Conservation (phyloP, 768 basidiomycete species). For the Lepiota brunneoincarnata region DNA sequence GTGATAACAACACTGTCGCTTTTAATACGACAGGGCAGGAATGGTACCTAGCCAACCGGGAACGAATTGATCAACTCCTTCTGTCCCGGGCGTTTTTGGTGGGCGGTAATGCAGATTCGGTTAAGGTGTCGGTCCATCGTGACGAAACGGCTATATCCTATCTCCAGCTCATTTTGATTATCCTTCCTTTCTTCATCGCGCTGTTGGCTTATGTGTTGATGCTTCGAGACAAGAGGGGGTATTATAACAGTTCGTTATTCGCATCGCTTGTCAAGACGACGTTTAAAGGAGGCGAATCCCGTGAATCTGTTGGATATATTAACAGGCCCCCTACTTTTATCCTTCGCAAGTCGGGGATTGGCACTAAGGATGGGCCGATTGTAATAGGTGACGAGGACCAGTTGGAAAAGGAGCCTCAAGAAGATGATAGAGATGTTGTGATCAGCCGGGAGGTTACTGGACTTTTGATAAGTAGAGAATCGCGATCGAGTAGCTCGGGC, state of each 20-base stretch:
- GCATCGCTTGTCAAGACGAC: constrained; percentile 16
- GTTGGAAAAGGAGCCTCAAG: too few relatives aligned
- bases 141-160: constrained; percentile 15
- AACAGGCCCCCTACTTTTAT: neutral
- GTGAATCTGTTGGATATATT: neutral
- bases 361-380: neutral
- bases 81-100: constrained; percentile 17
- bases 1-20: constrained; percentile 10
- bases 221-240: constrained; percentile 13
- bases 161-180: constrained; percentile 12
- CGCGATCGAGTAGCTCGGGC: too few relatives aligned
- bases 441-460: too few relatives aligned
- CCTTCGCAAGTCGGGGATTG: neutral
- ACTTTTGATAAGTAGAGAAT: too few relatives aligned
- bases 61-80: constrained; percentile 16
- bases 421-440: too few relatives aligned
- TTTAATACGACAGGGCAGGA: constrained; percentile 13
- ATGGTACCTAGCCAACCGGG: constrained; percentile 12
- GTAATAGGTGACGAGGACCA: neutral
- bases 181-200: constrained; percentile 13
- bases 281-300: neutral
- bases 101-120: constrained; percentile 12
- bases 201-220: constrained; percentile 9
- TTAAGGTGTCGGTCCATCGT: constrained; percentile 12
- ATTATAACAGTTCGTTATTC: constrained; percentile 18